Evolutionary conservation across 176 grass and related monocot genomes (phyloP).

Genomic region (Oryza coarctata): DNA sequence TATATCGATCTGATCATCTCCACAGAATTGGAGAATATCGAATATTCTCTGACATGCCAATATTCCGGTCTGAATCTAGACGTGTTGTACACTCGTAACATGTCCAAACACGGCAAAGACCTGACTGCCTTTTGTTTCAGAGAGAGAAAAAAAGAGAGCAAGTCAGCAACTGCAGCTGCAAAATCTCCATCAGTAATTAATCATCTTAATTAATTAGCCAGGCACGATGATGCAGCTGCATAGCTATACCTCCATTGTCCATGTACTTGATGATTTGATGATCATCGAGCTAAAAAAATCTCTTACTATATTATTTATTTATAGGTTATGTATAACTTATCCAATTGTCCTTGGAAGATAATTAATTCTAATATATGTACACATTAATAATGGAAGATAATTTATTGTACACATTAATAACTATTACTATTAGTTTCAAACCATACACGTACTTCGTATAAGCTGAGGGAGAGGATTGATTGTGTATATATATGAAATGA

Average conservation of each 20-base stretch:
- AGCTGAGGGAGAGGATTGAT: not conserved
- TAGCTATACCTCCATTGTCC: no score
- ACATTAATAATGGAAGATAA: no score
- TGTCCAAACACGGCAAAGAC: not conserved
- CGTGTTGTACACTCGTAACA: not conserved
- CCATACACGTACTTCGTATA: no score
- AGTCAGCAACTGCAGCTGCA: not conserved
- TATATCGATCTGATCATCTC: not conserved
- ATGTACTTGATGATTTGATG: not conserved
- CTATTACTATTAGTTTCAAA: no score
- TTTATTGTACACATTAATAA: no score
- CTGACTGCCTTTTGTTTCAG: not conserved
- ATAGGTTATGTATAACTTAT: not conserved
- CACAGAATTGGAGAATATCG: not conserved
- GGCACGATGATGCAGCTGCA: not conserved
- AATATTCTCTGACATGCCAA: slow-evolving; percentile 18
- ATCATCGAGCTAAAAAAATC: not conserved
- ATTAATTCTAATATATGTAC: not conserved
- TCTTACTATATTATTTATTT: not conserved
- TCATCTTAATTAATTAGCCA: not conserved
- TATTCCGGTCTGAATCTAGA: slow-evolving; percentile 3
- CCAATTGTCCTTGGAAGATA: not conserved
- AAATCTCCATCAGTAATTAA: not conserved
- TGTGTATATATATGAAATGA: no score
- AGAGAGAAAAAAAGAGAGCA: not conserved